These are phyloP conservation scores for Tulasnella sp. DNA, from an alignment of 768 basidiomycete genomes.

Conservation along the genomic window DNA sequence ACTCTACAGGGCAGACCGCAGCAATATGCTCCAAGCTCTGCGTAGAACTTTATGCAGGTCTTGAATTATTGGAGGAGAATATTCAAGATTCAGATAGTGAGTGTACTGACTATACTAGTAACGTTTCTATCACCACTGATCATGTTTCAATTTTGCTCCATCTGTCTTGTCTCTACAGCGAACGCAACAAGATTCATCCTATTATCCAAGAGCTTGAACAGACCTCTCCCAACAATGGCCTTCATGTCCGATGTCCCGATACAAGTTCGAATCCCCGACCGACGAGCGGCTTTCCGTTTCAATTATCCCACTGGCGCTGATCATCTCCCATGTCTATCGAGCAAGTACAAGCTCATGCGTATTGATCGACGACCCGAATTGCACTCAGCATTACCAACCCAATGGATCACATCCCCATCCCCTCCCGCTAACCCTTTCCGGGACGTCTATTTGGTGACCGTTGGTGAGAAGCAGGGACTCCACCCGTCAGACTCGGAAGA, in stretches of 20 bases:
- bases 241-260: not conserved
- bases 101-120: too few species aligned
- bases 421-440: constrained; percentile 5
- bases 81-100: constrained; percentile 11
- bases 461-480: not conserved
- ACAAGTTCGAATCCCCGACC: not conserved
- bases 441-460: constrained; percentile 9
- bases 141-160: too few species aligned
- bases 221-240: not conserved
- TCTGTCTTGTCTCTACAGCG: not conserved
- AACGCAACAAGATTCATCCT: constrained; percentile 12
- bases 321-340: not conserved
- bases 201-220: not conserved
- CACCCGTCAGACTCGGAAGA: too few species aligned
- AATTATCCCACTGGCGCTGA: not conserved
- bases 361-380: constrained; percentile 14
- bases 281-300: constrained; percentile 4
- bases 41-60: constrained; percentile 1
- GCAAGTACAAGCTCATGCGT: not conserved
- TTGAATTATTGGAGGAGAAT: not conserved
- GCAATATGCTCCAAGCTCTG: constrained; percentile 15
- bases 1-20: not conserved
- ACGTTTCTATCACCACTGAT: too few species aligned
- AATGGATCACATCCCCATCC: too few species aligned
- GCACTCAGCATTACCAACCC: too few species aligned